Conservation (phyloP, 768 basidiomycete genomes). For the Hemileccinum impolitum region DNA sequence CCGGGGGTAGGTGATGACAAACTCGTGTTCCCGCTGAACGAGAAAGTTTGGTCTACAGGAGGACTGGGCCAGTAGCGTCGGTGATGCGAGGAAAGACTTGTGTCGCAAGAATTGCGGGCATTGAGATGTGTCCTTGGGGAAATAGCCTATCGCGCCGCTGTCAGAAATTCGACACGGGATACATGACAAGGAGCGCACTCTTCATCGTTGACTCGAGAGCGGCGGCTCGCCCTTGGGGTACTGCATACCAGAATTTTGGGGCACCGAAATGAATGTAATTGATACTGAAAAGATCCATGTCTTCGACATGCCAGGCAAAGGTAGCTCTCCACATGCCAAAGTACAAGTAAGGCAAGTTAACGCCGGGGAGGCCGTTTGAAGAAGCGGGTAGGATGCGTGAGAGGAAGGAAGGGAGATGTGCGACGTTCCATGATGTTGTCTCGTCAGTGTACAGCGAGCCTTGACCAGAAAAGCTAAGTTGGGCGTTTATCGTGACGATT, state of each 20-base stretch:
- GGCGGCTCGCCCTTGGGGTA: slow-evolving; percentile 81
- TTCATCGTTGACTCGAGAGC: slow-evolving; percentile 89
- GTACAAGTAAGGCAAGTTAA: slow-evolving; percentile 96
- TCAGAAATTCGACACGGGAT: slow-evolving; percentile 2
- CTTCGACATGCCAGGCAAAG: slow-evolving; percentile 99
- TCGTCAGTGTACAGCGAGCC: slow-evolving; percentile 71
- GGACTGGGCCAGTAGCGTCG: slow-evolving; percentile 72
- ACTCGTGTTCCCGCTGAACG: slow-evolving; percentile 93
- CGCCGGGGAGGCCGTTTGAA: slow-evolving; percentile 78
- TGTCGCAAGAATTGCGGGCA: slow-evolving; percentile 96
- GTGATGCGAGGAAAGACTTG: slow-evolving; percentile 93
- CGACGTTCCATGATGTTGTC: slow-evolving; percentile 92
- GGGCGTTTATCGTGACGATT: not conserved
- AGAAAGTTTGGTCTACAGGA: slow-evolving; percentile 81
- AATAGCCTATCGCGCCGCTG: slow-evolving; percentile 56
- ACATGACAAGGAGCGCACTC: slow-evolving; percentile 42
- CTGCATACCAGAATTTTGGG: slow-evolving; percentile 95
- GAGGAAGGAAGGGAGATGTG: slow-evolving; percentile 80
- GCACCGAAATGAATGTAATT: slow-evolving; percentile 99
- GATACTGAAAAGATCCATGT: slow-evolving; percentile 98
- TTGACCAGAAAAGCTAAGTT: slow-evolving; percentile 19
- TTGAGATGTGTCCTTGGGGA: slow-evolving; percentile 78
- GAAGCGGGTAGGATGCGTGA: slow-evolving; percentile 71
- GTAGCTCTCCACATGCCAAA: slow-evolving; percentile 99
- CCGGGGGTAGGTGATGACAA: slow-evolving; percentile 91